Evolutionary conservation across 805 yeast species (phyloP).

Genomic region (Yamadazyma takamatsuzukensis): DNA sequence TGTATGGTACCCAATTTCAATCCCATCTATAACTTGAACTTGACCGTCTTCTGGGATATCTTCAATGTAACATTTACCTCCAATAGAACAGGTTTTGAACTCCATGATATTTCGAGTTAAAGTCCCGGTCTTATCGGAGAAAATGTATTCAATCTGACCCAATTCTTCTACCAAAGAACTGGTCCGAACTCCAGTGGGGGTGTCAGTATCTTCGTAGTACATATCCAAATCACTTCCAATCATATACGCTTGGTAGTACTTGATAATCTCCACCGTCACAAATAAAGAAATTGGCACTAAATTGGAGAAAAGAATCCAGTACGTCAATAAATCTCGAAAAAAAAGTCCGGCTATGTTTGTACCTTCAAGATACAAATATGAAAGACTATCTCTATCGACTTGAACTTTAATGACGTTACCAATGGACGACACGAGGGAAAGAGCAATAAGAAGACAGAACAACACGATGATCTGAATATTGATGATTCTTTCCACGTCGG

Average conservation of each 20-base stretch:
- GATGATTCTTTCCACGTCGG: slow-evolving; percentile 94
- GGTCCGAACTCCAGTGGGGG: slow-evolving; percentile 93
- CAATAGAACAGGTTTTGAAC: slow-evolving; percentile 88
- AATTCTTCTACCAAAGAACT: slow-evolving; percentile 94
- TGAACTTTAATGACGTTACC: slow-evolving; percentile 80
- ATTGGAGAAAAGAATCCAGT: slow-evolving; percentile 94
- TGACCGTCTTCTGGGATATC: slow-evolving; percentile 88
- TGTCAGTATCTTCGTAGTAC: slow-evolving; percentile 82
- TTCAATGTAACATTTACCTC: slow-evolving; percentile 83
- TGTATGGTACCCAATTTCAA: slow-evolving; percentile 73
- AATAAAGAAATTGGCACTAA: slow-evolving; percentile 96
- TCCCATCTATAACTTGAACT: slow-evolving; percentile 68
- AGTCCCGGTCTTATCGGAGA: slow-evolving; percentile 97
- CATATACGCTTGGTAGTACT: slow-evolving; percentile 91
- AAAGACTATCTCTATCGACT: slow-evolving; percentile 47
- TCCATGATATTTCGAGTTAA: slow-evolving; percentile 96
- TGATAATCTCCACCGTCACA: slow-evolving; percentile 94
- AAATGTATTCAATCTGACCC: slow-evolving; percentile 94
- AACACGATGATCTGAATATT: slow-evolving; percentile 88
- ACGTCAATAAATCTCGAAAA: slow-evolving; percentile 84
- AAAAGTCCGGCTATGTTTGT: slow-evolving; percentile 67
- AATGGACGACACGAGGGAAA: slow-evolving; percentile 76
- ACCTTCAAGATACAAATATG: slow-evolving; percentile 67
- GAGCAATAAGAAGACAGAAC: slow-evolving; percentile 70
- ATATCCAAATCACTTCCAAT: slow-evolving; percentile 92